Conservation (phyloP, 768 basidiomycete species). For the Podaxis sp. region DNA sequence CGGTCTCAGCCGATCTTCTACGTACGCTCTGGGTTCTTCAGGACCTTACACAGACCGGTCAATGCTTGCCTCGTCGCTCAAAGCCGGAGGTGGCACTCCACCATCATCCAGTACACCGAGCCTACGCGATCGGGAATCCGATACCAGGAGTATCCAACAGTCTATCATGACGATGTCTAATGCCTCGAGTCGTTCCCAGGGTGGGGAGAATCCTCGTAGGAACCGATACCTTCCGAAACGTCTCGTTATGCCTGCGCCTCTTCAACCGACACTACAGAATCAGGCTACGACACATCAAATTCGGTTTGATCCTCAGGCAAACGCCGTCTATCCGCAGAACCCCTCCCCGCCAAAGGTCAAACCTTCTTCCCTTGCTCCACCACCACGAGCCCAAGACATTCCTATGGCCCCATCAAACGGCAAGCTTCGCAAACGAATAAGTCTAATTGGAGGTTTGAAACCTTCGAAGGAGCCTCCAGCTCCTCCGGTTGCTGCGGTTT, state of each 20-base stretch:
- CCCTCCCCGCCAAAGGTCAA: constrained; percentile 14
- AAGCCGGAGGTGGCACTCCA: background rate
- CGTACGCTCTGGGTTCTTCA: background rate
- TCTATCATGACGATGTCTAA: constrained; percentile 22
- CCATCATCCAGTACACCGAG: constrained; percentile 1
- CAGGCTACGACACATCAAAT: constrained; percentile 6
- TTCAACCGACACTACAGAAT: constrained; percentile 34
- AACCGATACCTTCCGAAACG: constrained; percentile 50
- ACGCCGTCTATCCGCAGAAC: background rate
- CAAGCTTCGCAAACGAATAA: constrained; percentile 30
- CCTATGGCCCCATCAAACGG: constrained; percentile 19
- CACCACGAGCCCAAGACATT: constrained; percentile 21
- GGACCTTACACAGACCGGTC: background rate
- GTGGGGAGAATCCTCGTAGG: constrained; percentile 21
- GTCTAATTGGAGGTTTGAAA: constrained; percentile 19
- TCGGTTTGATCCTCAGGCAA: constrained; percentile 10
- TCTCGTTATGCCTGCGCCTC: constrained; percentile 73
- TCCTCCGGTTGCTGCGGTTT: constrained; percentile 26
- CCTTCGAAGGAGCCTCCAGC: constrained; percentile 18
- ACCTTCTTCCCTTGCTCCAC: constrained; percentile 7
- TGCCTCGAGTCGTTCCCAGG: constrained; percentile 23
- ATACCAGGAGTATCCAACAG: constrained; percentile 22
- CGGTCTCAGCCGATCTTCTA: constrained; percentile 11
- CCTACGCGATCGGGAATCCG: constrained; percentile 7
- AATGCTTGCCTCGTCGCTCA: background rate